Evolutionary conservation across 2,329 filamentous ascomycete genomes (phyloP).

Genomic region (Ceratocystis lukuohia): DNA sequence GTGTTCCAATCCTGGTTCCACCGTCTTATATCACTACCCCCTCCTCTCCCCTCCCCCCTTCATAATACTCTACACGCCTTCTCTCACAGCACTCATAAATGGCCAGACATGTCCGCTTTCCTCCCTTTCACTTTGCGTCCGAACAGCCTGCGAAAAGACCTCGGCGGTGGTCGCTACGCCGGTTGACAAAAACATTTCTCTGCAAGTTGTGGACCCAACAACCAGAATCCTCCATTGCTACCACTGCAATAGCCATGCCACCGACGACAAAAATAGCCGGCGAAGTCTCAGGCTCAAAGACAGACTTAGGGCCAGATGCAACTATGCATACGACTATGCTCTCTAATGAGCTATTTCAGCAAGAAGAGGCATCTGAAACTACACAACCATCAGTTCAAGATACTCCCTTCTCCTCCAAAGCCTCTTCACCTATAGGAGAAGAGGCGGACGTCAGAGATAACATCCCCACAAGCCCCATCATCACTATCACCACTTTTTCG

Average conservation of each 20-base stretch:
- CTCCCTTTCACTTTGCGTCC: background rate
- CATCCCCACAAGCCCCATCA: background rate
- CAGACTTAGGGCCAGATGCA: background rate
- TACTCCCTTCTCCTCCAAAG: background rate
- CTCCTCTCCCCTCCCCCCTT: background rate
- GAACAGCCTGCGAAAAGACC: background rate
- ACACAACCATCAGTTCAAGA: background rate
- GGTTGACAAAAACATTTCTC: background rate
- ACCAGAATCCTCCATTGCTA: background rate
- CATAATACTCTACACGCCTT: background rate
- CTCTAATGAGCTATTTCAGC: background rate
- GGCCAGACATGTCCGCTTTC: slow-evolving; percentile 6
- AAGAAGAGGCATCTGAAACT: background rate
- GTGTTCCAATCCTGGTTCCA: background rate
- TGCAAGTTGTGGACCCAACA: background rate
- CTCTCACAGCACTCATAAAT: background rate
- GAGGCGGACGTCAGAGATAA: background rate
- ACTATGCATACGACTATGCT: background rate
- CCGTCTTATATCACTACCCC: background rate
- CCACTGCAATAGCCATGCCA: background rate
- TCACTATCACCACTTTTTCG: background rate
- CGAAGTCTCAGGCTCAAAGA: background rate
- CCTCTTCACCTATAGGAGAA: background rate
- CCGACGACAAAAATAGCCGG: background rate
- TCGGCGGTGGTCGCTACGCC: slow-evolving; percentile 1